A percentile compares a stretch with the other conserved stretches of the same genome.
Evolutionary conservation across 805 yeast genomes (phyloP).

Genomic region (Sugiyamaella mastotermitis): DNA sequence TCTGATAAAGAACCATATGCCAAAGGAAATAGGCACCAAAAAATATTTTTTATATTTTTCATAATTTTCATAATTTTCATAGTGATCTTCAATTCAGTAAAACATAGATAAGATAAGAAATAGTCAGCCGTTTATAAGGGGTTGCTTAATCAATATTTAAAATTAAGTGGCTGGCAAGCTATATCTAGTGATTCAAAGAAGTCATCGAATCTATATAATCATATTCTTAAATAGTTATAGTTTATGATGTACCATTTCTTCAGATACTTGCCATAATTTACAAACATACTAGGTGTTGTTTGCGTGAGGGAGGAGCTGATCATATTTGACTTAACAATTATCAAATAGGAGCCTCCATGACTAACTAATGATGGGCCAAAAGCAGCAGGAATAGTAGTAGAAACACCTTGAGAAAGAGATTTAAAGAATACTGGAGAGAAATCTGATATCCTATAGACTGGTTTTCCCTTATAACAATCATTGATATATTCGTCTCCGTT

Average conservation of each 20-base stretch:
- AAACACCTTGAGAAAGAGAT: slow-evolving; percentile 7
- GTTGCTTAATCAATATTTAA: too few species aligned
- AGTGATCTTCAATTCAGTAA: too few species aligned
- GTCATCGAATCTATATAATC: too few species aligned
- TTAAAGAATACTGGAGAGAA: background rate
- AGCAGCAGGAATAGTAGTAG: slow-evolving; percentile 9
- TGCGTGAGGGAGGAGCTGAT: slow-evolving; percentile 5
- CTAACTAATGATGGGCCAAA: slow-evolving; percentile 4
- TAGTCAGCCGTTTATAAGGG: too few species aligned
- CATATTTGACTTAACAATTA: slow-evolving; percentile 8
- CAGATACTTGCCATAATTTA: slow-evolving; percentile 9
- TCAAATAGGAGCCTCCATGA: slow-evolving; percentile 5
- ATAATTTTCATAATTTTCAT: too few species aligned
- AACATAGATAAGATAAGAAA: too few species aligned
- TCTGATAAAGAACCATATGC: too few species aligned
- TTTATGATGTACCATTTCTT: slow-evolving; percentile 9
- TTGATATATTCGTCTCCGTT: slow-evolving; percentile 2
- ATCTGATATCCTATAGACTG: background rate
- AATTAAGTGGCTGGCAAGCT: too few species aligned
- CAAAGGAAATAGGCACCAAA: too few species aligned
- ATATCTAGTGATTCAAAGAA: too few species aligned
- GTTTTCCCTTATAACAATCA: background rate
- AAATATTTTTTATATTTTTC: too few species aligned
- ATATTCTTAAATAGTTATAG: too few species aligned
- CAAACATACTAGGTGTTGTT: slow-evolving; percentile 2